phyloP scores from a whole-genome alignment of 352 stramenopile genomes.

The Globisporangium middletonii region DNA sequence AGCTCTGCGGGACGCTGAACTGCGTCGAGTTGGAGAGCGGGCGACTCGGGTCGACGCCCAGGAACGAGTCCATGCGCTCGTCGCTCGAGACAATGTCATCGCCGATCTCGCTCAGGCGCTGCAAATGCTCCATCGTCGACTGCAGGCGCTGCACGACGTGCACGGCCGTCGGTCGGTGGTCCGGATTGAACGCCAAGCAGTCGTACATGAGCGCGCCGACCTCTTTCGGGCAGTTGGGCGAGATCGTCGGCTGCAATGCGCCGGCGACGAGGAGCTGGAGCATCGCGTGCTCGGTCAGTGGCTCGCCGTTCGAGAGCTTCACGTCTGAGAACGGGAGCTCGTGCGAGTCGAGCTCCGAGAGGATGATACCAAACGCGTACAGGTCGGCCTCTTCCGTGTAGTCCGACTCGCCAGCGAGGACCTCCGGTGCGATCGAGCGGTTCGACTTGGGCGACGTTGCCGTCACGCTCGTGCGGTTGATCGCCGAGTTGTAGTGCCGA shows the following conservation, averaged over 20 bases:
- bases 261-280: constrained; percentile 46
- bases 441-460: constrained; percentile 24
- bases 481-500: constrained; percentile 24
- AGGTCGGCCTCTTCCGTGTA: constrained; percentile 49
- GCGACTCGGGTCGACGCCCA: constrained; percentile 12
- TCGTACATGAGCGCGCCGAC: constrained; percentile 42
- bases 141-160: constrained; percentile 33
- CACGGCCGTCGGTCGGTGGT: constrained; percentile 31
- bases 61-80: constrained; percentile 34
- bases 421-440: constrained; percentile 61
- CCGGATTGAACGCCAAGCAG: constrained; percentile 45
- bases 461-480: constrained; percentile 12
- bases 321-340: constrained; percentile 63
- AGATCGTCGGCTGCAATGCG: constrained; percentile 44
- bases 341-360: constrained; percentile 66
- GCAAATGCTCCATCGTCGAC: constrained; percentile 39
- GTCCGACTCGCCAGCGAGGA: constrained; percentile 37
- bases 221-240: constrained; percentile 33
- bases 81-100: constrained; percentile 27
- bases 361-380: constrained; percentile 69
- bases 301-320: constrained; percentile 42
- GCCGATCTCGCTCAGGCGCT: constrained; percentile 41
- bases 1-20: constrained; percentile 6
- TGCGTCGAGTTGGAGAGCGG: neutral
- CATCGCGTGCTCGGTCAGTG: constrained; percentile 40